phyloP scores from a whole-genome alignment of 2,329 filamentous ascomycete genomes.

The Ascochyta koolunga region DNA sequence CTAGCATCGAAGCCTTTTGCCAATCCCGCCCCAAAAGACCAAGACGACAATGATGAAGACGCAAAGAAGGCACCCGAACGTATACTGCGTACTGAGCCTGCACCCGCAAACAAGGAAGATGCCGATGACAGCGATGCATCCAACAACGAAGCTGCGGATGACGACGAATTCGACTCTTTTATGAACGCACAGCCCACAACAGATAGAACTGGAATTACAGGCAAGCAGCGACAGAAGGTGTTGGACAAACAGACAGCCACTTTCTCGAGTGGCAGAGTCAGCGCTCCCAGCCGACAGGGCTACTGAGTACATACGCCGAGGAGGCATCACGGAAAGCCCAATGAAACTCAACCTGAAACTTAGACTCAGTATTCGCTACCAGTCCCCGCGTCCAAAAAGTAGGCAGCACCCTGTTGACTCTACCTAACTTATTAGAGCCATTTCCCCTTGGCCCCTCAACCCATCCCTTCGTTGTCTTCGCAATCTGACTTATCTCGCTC shows the following conservation, averaged over 20 bases:
- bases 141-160: constrained; percentile 65
- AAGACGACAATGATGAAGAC: constrained; percentile 25
- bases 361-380: background rate
- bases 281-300: constrained; percentile 27
- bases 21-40: constrained; percentile 56
- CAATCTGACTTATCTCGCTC: too few relatives aligned
- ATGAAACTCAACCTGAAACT: background rate
- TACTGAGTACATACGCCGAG: background rate
- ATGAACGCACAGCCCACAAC: constrained; percentile 90
- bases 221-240: constrained; percentile 62
- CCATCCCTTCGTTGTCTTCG: too few relatives aligned
- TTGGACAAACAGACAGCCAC: constrained; percentile 41
- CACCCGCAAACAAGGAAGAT: constrained; percentile 53
- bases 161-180: constrained; percentile 89
- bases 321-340: background rate
- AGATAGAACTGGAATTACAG: constrained; percentile 76
- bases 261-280: constrained; percentile 41
- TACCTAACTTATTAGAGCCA: too few relatives aligned
- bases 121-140: constrained; percentile 70
- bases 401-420: too few relatives aligned
- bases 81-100: constrained; percentile 64
- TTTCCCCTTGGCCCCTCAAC: too few relatives aligned
- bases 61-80: constrained; percentile 65
- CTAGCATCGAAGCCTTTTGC: constrained; percentile 88
- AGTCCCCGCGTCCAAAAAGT: too few relatives aligned